phyloP scores from a whole-genome alignment of 2,329 filamentous ascomycete species.

The Hymenoscyphus linearis region DNA sequence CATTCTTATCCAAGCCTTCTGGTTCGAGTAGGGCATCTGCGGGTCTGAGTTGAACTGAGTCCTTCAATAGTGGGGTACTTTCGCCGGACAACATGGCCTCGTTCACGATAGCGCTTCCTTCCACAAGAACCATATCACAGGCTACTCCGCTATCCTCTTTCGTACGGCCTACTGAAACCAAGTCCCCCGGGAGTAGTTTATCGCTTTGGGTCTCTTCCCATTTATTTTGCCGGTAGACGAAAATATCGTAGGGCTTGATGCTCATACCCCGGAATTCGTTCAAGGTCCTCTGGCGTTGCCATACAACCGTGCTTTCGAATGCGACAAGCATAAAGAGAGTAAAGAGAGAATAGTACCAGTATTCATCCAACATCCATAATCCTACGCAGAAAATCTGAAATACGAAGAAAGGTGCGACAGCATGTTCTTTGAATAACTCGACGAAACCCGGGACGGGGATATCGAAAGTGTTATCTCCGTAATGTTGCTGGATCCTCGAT shows the following conservation, averaged over 20 bases:
- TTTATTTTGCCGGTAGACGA: conserved; percentile 79
- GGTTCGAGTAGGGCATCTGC: conserved; percentile 74
- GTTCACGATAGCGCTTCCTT: conserved; percentile 95
- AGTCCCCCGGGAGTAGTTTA: conserved; percentile 84
- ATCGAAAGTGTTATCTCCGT: conserved; percentile 93
- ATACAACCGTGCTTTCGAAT: conserved; percentile 98
- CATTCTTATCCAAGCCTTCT: conserved; percentile 92
- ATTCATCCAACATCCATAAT: conserved; percentile 97
- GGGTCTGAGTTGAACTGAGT: conserved; percentile 87
- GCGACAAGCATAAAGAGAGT: conserved; percentile 97
- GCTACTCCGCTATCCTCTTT: conserved; percentile 97
- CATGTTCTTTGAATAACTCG: conserved; percentile 96
- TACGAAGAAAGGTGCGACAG: conserved; percentile 97
- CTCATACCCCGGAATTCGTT: conserved; percentile 98
- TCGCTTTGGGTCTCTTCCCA: conserved; percentile 90
- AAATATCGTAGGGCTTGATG: conserved; percentile 96
- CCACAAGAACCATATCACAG: conserved; percentile 92
- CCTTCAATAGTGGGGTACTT: conserved; percentile 93
- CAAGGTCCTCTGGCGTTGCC: conserved; percentile 94
- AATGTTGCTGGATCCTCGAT: conserved; percentile 78
- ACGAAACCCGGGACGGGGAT: conserved; percentile 94
- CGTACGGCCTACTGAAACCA: conserved; percentile 86
- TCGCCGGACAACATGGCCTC: conserved; percentile 99
- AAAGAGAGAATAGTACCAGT: conserved; percentile 99
- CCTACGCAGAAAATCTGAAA: conserved; percentile 99